phyloP scores from a whole-genome alignment of 192 early-diverging fungal genomes.

The Gamsiella multidivaricata region DNA sequence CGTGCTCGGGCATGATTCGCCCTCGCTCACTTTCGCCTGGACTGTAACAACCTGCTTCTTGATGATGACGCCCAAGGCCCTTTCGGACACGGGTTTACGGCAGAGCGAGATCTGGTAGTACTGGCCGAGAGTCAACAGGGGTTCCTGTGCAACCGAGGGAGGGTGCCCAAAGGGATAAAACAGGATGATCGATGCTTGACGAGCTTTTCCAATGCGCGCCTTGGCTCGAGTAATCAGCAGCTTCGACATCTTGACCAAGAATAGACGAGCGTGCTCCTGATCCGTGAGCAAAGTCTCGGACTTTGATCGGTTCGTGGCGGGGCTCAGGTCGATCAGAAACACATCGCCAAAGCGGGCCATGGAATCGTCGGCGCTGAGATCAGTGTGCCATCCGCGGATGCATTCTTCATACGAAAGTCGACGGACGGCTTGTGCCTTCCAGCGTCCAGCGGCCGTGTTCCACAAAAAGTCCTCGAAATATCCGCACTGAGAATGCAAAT shows the following conservation, averaged over 20 bases:
- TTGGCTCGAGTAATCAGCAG: conserved; percentile 30
- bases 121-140: conserved; percentile 26
- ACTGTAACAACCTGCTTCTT: conserved; percentile 41
- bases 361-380: conserved; percentile 15
- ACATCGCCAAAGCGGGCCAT: conserved; percentile 42
- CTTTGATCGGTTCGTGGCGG: conserved; percentile 29
- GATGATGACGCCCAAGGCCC: conserved; percentile 45
- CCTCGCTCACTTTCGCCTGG: conserved; percentile 14
- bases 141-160: conserved; percentile 47
- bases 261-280: conserved; percentile 34
- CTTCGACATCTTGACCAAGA: conserved; percentile 26
- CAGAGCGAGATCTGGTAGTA: conserved; percentile 50
- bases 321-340: conserved; percentile 47
- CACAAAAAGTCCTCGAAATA: conserved; percentile 53
- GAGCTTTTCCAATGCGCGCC: conserved; percentile 23
- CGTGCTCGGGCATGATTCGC: background rate
- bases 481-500: conserved; percentile 44
- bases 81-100: conserved; percentile 47
- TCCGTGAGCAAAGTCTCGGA: conserved; percentile 21
- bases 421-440: conserved; percentile 28
- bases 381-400: conserved; percentile 29
- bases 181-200: conserved; percentile 41
- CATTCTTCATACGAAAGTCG: conserved; percentile 35
- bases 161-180: conserved; percentile 53
- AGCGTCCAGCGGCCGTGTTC: conserved; percentile 34